Base-by-base conservation (phyloP, 108 stramenopile species). In the Chaetoceros tenuissimus region DNA sequence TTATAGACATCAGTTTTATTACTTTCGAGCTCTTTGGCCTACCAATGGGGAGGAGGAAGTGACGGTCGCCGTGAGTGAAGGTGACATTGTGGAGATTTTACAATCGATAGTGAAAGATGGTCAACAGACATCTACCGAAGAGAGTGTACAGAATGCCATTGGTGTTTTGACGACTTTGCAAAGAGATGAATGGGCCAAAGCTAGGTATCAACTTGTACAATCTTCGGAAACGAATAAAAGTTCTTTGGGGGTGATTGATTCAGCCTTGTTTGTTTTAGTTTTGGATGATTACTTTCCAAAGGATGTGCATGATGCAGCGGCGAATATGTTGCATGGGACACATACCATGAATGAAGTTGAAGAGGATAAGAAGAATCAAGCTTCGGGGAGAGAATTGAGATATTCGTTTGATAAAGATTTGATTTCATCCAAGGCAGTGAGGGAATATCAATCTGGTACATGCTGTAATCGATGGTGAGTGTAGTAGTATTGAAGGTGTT, bases 391-490 rank as follows among this genome's bases (percentile, higher is more conserved):
- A 13, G 13, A 40, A 51, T 19, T 26, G 1, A 27, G 63, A 28
- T 25, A 31, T 57, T 51, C 16, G 48, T 47, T 46, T 27, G n/a
- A n/a, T n/a, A n/a, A n/a, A n/a, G n/a, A n/a, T n/a, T n/a, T n/a
- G 16, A 26, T 55, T 29, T 2, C 48, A 28, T 40, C 13, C 34
- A 5, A 40, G 13, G 34, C 5, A 5, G 34, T 40, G 31, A 26
- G 31, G 48, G 20, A 67, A 26, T 67, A 51, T 57, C 71, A 89
- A 67, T 62, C 66, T 40, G 91, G 91, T 19, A 77, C 82, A 3
- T 88, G 82, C 49, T 78, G 77, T 69, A 92, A 92, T 58, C 80
- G 91, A 7, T 92, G 87, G 87, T n/a, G n/a, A n/a, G n/a, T n/a
- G n/a, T n/a, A n/a, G n/a, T n/a, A n/a, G n/a, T n/a, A n/a, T n/a